Conservation (phyloP, 352 stramenopile species). For the Pythium monospermum region DNA sequence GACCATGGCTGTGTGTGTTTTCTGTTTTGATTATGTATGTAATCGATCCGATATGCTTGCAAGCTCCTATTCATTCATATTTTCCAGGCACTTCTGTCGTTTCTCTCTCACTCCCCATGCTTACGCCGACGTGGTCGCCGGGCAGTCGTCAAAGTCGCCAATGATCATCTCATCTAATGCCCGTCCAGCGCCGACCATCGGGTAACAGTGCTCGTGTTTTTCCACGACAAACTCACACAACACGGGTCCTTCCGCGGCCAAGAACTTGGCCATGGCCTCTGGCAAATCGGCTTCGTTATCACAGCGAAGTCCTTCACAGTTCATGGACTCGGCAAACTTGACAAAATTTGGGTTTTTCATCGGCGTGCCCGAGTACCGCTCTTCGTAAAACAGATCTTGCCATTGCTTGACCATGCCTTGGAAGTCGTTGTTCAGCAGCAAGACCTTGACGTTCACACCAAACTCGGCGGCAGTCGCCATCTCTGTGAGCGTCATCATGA, state of each 20-base stretch:
- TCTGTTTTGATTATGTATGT: too few species aligned
- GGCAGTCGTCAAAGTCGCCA: slow-evolving; percentile 92
- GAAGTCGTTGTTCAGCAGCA: slow-evolving; percentile 96
- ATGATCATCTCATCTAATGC: slow-evolving; percentile 95
- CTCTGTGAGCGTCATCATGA: slow-evolving; percentile 96
- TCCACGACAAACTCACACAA: slow-evolving; percentile 93
- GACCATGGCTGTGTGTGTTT: too few species aligned
- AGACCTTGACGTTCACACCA: slow-evolving; percentile 93
- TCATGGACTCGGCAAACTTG: slow-evolving; percentile 91
- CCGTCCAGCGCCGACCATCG: slow-evolving; percentile 90
- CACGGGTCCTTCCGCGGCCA: slow-evolving; percentile 92
- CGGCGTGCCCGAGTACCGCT: slow-evolving; percentile 87
- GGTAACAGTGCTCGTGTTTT: slow-evolving; percentile 93
- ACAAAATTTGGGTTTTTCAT: slow-evolving; percentile 94
- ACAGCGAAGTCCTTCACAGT: slow-evolving; percentile 90
- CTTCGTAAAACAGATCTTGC: slow-evolving; percentile 96
- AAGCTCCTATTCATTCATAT: too few species aligned
- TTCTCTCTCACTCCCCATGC: too few species aligned
- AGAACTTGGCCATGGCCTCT: slow-evolving; percentile 90
- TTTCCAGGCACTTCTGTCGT: too few species aligned
- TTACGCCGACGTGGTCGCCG: slow-evolving; percentile 89
- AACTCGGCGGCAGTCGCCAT: slow-evolving; percentile 94
- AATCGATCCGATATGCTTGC: too few species aligned
- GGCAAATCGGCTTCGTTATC: slow-evolving; percentile 85
- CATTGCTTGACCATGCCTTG: slow-evolving; percentile 98